Percentiles rank a stretch among this genome's conserved stretches.
Evolutionary conservation across 2,329 filamentous ascomycete species (phyloP).

Genomic region (Trichoderma afroharzianum): DNA sequence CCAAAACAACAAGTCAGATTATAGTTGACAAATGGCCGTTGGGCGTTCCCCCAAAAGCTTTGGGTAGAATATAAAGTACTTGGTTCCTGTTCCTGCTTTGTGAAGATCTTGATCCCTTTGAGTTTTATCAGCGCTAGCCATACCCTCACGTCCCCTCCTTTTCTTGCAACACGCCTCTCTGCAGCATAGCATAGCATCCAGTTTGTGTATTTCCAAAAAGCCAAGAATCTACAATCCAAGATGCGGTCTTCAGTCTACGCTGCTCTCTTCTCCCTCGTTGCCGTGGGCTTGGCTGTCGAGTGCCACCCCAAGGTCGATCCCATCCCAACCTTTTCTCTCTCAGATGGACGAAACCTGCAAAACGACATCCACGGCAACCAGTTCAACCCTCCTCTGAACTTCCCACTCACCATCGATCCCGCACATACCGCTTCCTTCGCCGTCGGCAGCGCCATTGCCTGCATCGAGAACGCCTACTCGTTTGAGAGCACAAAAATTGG

Average conservation of each 20-base stretch:
- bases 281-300: background rate
- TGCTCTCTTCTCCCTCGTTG: slow-evolving; percentile 1
- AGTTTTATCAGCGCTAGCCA: background rate
- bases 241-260: background rate
- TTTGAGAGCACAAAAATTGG: background rate
- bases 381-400: background rate
- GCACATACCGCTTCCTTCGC: background rate
- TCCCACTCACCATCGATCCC: background rate
- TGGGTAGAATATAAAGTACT: background rate
- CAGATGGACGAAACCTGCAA: background rate
- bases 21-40: background rate
- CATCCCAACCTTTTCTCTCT: slow-evolving; percentile 1
- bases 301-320: background rate
- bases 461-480: background rate
- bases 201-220: background rate
- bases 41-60: background rate
- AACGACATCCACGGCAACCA: slow-evolving; percentile 7
- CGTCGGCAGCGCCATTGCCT: slow-evolving; percentile 1
- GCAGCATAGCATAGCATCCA: background rate
- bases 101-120: background rate
- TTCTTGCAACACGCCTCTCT: background rate
- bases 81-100: background rate
- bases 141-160: background rate
- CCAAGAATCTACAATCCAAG: background rate
- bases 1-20: background rate